Conservation (phyloP, 2,329 filamentous ascomycete genomes). For the Venturia pyrina region DNA sequence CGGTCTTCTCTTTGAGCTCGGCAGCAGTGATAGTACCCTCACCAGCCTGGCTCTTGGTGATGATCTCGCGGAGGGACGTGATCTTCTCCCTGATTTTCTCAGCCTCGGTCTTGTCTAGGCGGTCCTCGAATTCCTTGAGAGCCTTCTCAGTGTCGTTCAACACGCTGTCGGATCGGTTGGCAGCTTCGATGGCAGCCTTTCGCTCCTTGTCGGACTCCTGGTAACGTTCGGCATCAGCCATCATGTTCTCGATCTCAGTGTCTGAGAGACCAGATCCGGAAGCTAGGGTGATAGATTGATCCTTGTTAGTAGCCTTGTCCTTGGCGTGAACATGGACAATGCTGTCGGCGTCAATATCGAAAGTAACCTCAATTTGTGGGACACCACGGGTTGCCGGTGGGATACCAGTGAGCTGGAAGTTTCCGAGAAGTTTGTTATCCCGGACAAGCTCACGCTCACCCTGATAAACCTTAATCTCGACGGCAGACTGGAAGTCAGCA, state of each 20-base stretch:
- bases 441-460: slow-evolving; percentile 98
- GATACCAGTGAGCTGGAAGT: slow-evolving; percentile 98
- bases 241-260: slow-evolving; percentile 91
- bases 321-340: slow-evolving; percentile 97
- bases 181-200: slow-evolving; percentile 87
- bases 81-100: slow-evolving; percentile 95
- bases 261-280: slow-evolving; percentile 96
- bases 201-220: slow-evolving; percentile 92
- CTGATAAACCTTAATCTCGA: slow-evolving; percentile 99
- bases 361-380: slow-evolving; percentile 94
- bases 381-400: slow-evolving; percentile 93
- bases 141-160: slow-evolving; percentile 98
- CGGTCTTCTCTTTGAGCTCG: slow-evolving; percentile 97
- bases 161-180: slow-evolving; percentile 94
- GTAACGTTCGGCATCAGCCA: slow-evolving; percentile 95
- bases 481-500: slow-evolving; percentile 95
- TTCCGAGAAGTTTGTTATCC: slow-evolving; percentile 97
- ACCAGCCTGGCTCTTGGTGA: slow-evolving; percentile 88
- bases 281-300: slow-evolving; percentile 98
- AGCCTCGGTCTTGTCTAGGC: slow-evolving; percentile 91
- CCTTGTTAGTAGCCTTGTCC: slow-evolving; percentile 99
- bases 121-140: slow-evolving; percentile 91
- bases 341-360: slow-evolving; percentile 96
- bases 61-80: slow-evolving; percentile 69
- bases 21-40: slow-evolving; percentile 78